A percentile compares a stretch with the other conserved stretches of the same genome.
Evolutionary conservation across 768 basidiomycete species (phyloP).

Genomic region (Leccinum boreale): DNA sequence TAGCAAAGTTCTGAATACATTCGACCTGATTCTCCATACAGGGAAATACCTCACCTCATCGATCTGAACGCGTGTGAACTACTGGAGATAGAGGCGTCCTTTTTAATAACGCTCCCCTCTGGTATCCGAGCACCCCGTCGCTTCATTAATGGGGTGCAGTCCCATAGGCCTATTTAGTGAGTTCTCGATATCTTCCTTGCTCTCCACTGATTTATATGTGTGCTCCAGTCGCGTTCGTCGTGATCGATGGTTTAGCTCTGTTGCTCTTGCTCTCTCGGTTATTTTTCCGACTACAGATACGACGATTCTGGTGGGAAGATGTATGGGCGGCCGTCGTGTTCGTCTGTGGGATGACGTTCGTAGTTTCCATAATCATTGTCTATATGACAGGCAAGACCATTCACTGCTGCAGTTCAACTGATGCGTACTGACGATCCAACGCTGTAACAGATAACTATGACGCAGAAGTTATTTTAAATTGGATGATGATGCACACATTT

Average conservation of each 20-base stretch:
- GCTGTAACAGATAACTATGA: neutral
- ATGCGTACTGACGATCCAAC: neutral
- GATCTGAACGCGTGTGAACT: neutral
- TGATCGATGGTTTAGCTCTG: conserved; percentile 2
- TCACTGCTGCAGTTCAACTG: neutral
- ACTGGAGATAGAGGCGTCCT: neutral
- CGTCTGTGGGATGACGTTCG: neutral
- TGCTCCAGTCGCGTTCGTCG: conserved; percentile 2
- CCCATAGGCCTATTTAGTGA: neutral
- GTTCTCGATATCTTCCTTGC: neutral
- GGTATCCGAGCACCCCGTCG: neutral
- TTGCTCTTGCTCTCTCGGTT: conserved; percentile 15
- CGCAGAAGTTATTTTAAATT: neutral
- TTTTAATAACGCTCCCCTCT: neutral
- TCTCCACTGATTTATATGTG: neutral
- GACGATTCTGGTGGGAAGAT: conserved; percentile 26
- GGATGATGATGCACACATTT: neutral
- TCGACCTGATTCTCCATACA: neutral
- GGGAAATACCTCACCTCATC: neutral
- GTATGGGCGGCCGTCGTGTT: conserved; percentile 13
- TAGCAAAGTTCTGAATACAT: neutral
- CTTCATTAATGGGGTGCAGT: neutral
- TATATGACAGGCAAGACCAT: neutral
- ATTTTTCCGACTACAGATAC: conserved; percentile 12
- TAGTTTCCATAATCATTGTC: neutral